Evolutionary conservation across 768 basidiomycete genomes (phyloP), one percentile per base, ranked within the genome.

Genomic region (Stropharia rugosoannulata): DNA sequence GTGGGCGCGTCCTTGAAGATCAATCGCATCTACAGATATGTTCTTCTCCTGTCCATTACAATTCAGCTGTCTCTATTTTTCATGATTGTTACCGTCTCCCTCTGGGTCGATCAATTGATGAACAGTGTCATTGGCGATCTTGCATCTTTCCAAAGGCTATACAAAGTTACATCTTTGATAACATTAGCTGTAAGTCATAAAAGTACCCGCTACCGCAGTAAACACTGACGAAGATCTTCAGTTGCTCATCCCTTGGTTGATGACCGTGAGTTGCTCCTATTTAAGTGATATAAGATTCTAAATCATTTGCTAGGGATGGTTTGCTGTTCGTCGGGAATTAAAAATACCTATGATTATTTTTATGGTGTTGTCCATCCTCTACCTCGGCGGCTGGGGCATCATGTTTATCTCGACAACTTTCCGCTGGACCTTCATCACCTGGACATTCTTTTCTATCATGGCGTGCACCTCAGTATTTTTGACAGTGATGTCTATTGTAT

Each of bases 31-130:
- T 93, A 93, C 76, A 88, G 84, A 68, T 72, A 85, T 45, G 85
- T 90, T 54, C 77, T 91, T 39, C 73, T 78, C 13, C 71, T 91
- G 54, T 89, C 87, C 5, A 88, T 89, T 61, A 76, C 80, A 39
- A 83, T 91, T 47, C 90, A 91, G 63, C 72, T 93, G n/a, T 82
- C 84, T 19, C 58, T 89, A 43, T 93, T 91, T 77, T 93, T 92
- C 73, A 83, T 92, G 69, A 75, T 80, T 29, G 76, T 80, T 42
- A 81, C 88, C 2, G 83, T 87, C 22, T 83, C 80, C 10, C 75
- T 92, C 29, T 92, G 90, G 90, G 69, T 92, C 51, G 90, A 93
- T 65, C 87, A 87, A 60, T 73, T 91, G 45, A 82, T 79, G 68
- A 85, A 86, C 63, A 85, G 86, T 35, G 72, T 78, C 37, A 84